Base-by-base conservation (phyloP, 176 grass and related monocot species). In the Ensete glaucum region DNA sequence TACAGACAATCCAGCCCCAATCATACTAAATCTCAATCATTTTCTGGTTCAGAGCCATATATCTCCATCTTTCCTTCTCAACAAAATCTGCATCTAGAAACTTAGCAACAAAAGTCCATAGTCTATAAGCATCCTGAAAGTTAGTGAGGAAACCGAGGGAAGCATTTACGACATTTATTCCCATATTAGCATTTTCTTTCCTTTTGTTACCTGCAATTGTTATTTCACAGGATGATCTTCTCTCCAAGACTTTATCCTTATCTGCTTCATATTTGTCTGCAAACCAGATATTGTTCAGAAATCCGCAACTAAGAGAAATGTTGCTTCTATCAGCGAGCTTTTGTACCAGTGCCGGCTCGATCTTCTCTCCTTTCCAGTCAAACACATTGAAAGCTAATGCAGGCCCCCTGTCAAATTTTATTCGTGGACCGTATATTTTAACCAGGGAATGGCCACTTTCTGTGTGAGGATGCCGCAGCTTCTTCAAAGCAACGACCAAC, bases 11-110 rank as follows among this genome's bases (percentile, higher is more conserved):
- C 25, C 25, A 68, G 22, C 22, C 48, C 48, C 19, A 66, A 13
- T 68, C 26, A 27, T 16, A 52, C 26, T 84, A 92, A 73, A 88
- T 76, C 55, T 92, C 89, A 54, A 90, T 81, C 25, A 85, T 86
- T 80, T 74, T 92, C 79, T 92, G 93, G 78, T 92, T 96, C 14
- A 96, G 81, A 76, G 89, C 83, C 59, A 86, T 92, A 71, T 96
- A 92, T 81, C 93, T 96, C 93, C 89, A 96, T 74, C 83, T 81
- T 79, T 96, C 93, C 79, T 92, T 96, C 79, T 96, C 93, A 50
- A 96, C 83, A 66, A 92, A 96, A 67, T 96, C 89, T 16, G 93
- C 93, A 85, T 96, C 89, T 72, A 96, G 58, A 77, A 96, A 92
- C 76, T 86, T 96, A 50, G 93, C 93, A 67, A 96, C 80, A 62